These are phyloP conservation scores for Aechmea fasciata DNA, from an alignment of 176 grass and related monocot genomes.

Conservation along the genomic window DNA sequence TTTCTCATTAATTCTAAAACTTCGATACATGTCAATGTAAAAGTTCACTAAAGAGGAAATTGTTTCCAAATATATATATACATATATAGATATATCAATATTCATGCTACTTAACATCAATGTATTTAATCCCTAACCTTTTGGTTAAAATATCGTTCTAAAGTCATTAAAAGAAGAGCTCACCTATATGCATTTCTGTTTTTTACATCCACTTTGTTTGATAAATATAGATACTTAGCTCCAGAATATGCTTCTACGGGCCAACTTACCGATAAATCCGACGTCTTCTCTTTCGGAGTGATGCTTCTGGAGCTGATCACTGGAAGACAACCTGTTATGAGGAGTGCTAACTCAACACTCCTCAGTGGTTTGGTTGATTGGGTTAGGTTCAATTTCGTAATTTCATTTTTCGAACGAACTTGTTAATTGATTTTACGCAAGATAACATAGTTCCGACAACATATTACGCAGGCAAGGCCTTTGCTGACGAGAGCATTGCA, in stretches of 20 bases:
- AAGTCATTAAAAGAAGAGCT: too few relatives aligned
- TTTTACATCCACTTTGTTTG: not conserved
- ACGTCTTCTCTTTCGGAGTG: slow-evolving; percentile 29
- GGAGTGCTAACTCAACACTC: slow-evolving; percentile 5
- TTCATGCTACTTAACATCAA: too few relatives aligned
- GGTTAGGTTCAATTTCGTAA: slow-evolving; percentile 5
- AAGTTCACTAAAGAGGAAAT: too few relatives aligned
- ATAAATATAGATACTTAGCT: slow-evolving; percentile 10
- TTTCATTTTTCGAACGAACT: not conserved
- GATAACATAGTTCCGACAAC: not conserved
- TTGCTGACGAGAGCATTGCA: slow-evolving; percentile 13
- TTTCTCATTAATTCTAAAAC: not conserved
- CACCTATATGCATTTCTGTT: not conserved
- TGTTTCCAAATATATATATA: not conserved
- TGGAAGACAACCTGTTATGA: slow-evolving; percentile 33
- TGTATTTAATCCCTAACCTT: too few relatives aligned
- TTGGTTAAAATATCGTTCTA: too few relatives aligned
- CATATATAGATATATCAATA: not conserved
- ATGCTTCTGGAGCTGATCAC: slow-evolving; percentile 21
- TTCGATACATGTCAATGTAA: not conserved
- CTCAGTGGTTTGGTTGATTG: slow-evolving; percentile 14
- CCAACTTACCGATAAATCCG: slow-evolving; percentile 24
- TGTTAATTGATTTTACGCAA: not conserved
- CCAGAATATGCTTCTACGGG: slow-evolving; percentile 21
- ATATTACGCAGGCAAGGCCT: slow-evolving; percentile 20